Percentiles rank a stretch among this genome's conserved stretches.
These are phyloP conservation scores for Allium fistulosum DNA, from an alignment of 106 monocot species.

Conservation along the genomic window DNA sequence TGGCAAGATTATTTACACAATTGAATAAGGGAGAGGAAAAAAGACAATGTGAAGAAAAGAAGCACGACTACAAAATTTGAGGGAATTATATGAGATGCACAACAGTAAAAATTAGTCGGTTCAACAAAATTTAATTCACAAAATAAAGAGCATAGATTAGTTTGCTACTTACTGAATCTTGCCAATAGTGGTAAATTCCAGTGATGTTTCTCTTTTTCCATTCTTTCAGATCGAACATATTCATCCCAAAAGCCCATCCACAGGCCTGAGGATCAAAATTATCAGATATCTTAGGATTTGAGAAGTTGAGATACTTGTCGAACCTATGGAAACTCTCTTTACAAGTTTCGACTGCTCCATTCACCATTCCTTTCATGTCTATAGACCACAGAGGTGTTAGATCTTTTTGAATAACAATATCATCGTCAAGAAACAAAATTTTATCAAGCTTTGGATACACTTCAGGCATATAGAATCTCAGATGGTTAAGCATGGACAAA, in stretches of 20 bases:
- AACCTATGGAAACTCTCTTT: constrained; percentile 78
- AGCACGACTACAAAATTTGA: no score
- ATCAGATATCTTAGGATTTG: constrained; percentile 31
- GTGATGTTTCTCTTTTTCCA: constrained; percentile 35
- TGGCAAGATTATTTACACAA: not conserved
- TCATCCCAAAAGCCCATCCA: constrained; percentile 47
- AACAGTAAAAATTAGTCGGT: no score
- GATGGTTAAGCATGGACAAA: constrained; percentile 79
- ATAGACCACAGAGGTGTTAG: constrained; percentile 61
- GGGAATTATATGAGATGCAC: no score
- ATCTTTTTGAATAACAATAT: constrained; percentile 72
- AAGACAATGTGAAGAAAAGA: not conserved
- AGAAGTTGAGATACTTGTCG: constrained; percentile 71
- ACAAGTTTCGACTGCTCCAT: constrained; percentile 79
- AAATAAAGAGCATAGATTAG: no score
- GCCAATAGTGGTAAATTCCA: constrained; percentile 34
- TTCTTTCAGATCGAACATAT: constrained; percentile 30
- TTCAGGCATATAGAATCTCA: constrained; percentile 83
- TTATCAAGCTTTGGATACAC: constrained; percentile 71
- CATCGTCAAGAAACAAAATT: constrained; percentile 80
- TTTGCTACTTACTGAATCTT: constrained; percentile 19
- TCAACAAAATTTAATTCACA: no score
- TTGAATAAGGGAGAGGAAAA: not conserved
- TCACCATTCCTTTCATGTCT: constrained; percentile 74
- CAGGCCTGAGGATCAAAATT: constrained; percentile 33